Evolutionary conservation across 345 rosid genomes (phyloP), one percentile per base, ranked within the genome.

Genomic region (Hibiscus trionum): DNA sequence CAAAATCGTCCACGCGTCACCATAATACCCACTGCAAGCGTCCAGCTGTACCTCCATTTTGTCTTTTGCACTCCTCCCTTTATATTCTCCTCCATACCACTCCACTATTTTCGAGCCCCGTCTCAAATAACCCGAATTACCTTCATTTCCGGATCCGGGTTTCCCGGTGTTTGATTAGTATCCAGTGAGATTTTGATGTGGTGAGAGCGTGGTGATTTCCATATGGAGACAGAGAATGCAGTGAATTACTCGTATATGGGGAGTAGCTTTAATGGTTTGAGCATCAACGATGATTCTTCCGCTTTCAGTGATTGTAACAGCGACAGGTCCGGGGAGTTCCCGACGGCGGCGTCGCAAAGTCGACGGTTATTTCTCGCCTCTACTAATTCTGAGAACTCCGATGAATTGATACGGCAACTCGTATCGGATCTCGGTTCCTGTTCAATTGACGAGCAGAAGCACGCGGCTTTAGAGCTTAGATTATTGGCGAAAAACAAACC

Each of bases 261-360:
- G 52, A 77, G 80, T 74, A 80, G 71, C 63, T 85, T 77, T 57
- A 73, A 77, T 35, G 84, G 80, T 69, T 61, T 72, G 49, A 74
- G 76, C 69, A 55, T 69, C 75, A 80, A 84, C 70, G 90, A 84
- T 60, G 72, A 76, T 61, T 83, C 94, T 59, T 84, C 91, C 15
- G 91, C 98, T 79, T 94, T 94, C 80, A 90, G 97, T 73, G 96
- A 94, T 56, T 91, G 97, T 79, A 90, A 85, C 81, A 94, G 98
- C 83, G 97, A 94, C 72, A 83, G 92, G 82, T 94, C 98, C 80
- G 98, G 98, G 8, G 96, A 90, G 68, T 95, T 95, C 64, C 71
- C 87, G 1, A 74, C 97, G 65, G 73, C 89, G 3, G 83, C 99
- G n/a, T 78, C 89, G 42, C 84, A 84, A 79, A 83, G 86, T 82